Percentiles rank a stretch among this genome's conserved stretches.
phyloP scores from a whole-genome alignment of 2,329 filamentous ascomycete genomes.

The Cryphonectria nitschkei region DNA sequence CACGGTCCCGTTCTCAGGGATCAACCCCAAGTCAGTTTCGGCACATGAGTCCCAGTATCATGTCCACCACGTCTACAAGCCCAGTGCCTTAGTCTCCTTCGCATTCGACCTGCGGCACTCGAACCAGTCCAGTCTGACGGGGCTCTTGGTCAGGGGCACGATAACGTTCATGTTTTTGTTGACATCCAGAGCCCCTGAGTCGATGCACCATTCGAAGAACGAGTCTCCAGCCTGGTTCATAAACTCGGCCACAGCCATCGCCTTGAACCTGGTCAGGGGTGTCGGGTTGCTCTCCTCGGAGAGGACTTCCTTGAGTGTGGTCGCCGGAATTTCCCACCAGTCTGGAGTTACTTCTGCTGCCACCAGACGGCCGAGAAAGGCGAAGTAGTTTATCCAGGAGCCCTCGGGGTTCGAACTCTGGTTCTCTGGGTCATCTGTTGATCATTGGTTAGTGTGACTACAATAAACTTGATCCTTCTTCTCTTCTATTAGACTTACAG shows the following conservation, averaged over 20 bases:
- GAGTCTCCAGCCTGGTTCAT: conserved; percentile 26
- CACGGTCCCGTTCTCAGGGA: not conserved
- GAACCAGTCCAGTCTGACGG: conserved; percentile 23
- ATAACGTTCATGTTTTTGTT: conserved; percentile 25
- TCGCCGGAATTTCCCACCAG: conserved; percentile 29
- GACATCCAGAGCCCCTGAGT: conserved; percentile 23
- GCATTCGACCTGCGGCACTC: conserved; percentile 6
- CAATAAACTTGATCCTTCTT: not conserved
- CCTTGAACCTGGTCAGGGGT: conserved; percentile 25
- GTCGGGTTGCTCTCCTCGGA: conserved; percentile 20
- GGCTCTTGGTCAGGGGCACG: conserved; percentile 22
- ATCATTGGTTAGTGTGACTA: not conserved
- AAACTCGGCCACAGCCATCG: conserved; percentile 28
- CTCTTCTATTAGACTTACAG: conserved; percentile 6
- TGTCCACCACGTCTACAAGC: not conserved
- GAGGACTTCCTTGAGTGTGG: conserved; percentile 27
- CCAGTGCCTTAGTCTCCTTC: not conserved
- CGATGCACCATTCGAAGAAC: conserved; percentile 29
- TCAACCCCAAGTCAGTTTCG: not conserved
- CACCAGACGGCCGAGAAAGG: conserved; percentile 27
- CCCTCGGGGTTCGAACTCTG: conserved; percentile 22
- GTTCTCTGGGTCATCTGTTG: conserved; percentile 25
- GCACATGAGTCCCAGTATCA: not conserved
- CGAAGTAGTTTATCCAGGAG: conserved; percentile 28
- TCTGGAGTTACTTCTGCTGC: conserved; percentile 26